Base-by-base conservation (phyloP, 108 stramenopile genomes). In the Halocafeteria seosinensis region DNA sequence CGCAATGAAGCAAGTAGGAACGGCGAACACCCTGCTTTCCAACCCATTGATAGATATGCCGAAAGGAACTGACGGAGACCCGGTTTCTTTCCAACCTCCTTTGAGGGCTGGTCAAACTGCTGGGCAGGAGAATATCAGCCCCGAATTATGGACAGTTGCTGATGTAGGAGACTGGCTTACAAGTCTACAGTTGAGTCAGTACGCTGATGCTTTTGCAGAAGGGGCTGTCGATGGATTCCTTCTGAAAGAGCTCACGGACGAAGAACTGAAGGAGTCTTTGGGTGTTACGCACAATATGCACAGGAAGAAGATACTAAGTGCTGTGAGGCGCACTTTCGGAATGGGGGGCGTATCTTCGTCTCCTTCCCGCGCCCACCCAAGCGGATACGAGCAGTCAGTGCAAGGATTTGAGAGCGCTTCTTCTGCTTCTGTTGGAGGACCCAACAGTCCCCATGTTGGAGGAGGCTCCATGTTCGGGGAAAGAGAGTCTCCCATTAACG, bases 251-350 rank as follows among this genome's bases (percentile, higher is more conserved):
- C 77, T 89, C 30, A 85, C 81, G 58, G 88, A 89, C 63, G 88
- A 89, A 55, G 88, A 89, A 63, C 70, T 89, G 51, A 76, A 74
- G 51, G 85, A 83, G 71, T 87, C 84, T 9, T 68, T 89, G n/a
- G 88, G 88, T 17, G 81, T 89, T 37, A 87, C 87, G 69, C 88
- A 89, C 61, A 71, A 79, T 31, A 73, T 89, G 29, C 88, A 89
- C 72, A 81, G 88, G 31, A 89, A 89, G 74, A 89, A 89, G 76
- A 81, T 89, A n/a, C 71, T 89, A 6, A 82, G 73, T 51, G 73
- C 78, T 38, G 80, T 88, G 55, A 50, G 35, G 26, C 57, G 57
- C 3, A 27, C 12, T 11, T 13, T 13, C 17, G 34, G 12, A 25
- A 57, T 12, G 55, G 17, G 23, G 17, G 55, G 17, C 23, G 17